Conservation (phyloP, 805 yeast species). For the Kregervanrija delftensis region DNA sequence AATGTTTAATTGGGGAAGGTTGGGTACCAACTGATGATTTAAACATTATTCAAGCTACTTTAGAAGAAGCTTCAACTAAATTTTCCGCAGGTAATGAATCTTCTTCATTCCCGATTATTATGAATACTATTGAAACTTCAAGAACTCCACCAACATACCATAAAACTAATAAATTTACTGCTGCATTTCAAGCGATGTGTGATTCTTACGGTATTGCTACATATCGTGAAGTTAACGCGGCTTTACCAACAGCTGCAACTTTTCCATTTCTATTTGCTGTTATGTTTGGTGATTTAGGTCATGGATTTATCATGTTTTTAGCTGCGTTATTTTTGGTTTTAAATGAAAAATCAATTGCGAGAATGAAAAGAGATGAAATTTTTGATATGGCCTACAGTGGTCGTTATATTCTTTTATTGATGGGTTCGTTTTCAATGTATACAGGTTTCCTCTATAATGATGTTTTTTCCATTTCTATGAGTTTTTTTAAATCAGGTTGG, state of each 20-base stretch:
- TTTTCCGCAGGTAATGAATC: slow-evolving; percentile 14
- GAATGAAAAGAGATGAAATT: slow-evolving; percentile 79
- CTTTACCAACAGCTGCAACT: slow-evolving; percentile 87
- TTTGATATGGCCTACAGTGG: slow-evolving; percentile 96
- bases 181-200: slow-evolving; percentile 86
- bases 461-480: slow-evolving; percentile 85
- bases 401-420: slow-evolving; percentile 79
- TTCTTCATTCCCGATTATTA: slow-evolving; percentile 26
- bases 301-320: slow-evolving; percentile 75
- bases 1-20: slow-evolving; percentile 65
- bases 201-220: slow-evolving; percentile 94
- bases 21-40: slow-evolving; percentile 63
- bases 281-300: slow-evolving; percentile 98
- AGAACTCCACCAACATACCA: slow-evolving; percentile 93
- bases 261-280: slow-evolving; percentile 98
- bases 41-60: slow-evolving; percentile 34
- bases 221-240: slow-evolving; percentile 94
- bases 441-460: slow-evolving; percentile 94
- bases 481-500: slow-evolving; percentile 88
- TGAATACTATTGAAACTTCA: slow-evolving; percentile 61
- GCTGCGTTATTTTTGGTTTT: slow-evolving; percentile 67
- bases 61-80: slow-evolving; percentile 33
- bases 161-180: slow-evolving; percentile 89
- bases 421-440: slow-evolving; percentile 94
- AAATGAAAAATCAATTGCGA: slow-evolving; percentile 65